Evolutionary conservation across 2,329 filamentous ascomycete genomes (phyloP).

Genomic region (Trichophyton rubrum): DNA sequence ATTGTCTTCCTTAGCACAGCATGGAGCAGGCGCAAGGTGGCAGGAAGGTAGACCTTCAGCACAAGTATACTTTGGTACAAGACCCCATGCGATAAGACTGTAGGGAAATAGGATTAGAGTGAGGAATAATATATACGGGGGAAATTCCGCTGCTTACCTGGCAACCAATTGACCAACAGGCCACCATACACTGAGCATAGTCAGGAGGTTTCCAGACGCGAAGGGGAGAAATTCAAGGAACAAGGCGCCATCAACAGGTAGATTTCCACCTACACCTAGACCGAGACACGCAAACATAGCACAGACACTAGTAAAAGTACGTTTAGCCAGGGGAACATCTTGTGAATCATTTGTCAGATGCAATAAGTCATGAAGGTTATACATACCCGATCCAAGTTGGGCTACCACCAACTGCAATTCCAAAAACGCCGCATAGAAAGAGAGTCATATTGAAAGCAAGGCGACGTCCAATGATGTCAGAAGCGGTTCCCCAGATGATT

Average conservation of each 20-base stretch:
- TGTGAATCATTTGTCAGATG: neutral
- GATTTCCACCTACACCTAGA: conserved; percentile 60
- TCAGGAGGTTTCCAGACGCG: conserved; percentile 59
- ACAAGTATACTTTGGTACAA: conserved; percentile 55
- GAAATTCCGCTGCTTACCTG: conserved; percentile 19
- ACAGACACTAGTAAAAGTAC: conserved; percentile 35
- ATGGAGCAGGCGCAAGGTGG: conserved; percentile 18
- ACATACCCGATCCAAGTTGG: conserved; percentile 49
- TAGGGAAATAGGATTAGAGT: neutral
- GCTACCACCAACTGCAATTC: conserved; percentile 55
- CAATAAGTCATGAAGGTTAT: neutral
- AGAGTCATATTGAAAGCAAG: conserved; percentile 72
- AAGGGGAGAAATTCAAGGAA: conserved; percentile 76
- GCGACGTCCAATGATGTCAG: conserved; percentile 65
- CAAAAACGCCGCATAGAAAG: conserved; percentile 61
- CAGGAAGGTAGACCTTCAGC: conserved; percentile 22
- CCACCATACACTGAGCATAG: conserved; percentile 78
- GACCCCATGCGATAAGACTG: conserved; percentile 55
- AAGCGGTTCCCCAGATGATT: conserved; percentile 67
- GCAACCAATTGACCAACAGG: conserved; percentile 66
- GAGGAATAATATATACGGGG: neutral
- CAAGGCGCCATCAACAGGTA: conserved; percentile 66
- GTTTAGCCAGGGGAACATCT: neutral
- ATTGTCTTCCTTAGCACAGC: conserved; percentile 43
- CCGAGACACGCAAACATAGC: conserved; percentile 50